These are phyloP conservation scores for Mimosa pudica DNA, from an alignment of 306 rosid species.

Conservation along the genomic window DNA sequence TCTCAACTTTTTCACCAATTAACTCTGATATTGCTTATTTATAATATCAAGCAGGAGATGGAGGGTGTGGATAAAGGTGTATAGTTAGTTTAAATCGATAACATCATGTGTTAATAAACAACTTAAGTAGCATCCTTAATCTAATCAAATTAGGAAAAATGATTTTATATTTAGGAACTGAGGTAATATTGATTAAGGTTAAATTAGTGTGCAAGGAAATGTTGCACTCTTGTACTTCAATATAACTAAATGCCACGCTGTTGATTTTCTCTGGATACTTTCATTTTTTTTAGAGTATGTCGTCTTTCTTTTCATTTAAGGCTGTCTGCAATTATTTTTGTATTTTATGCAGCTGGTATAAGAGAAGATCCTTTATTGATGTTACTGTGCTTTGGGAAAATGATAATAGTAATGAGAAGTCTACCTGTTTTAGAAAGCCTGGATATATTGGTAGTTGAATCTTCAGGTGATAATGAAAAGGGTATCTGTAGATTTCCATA, in stretches of 20 bases:
- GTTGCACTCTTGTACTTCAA: constrained; percentile 12
- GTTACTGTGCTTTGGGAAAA: neutral
- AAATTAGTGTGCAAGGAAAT: constrained; percentile 15
- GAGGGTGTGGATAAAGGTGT: too few species aligned
- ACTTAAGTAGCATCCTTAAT: too few species aligned
- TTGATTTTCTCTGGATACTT: constrained; percentile 19
- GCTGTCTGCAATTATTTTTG: neutral
- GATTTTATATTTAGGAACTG: too few species aligned
- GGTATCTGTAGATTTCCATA: constrained; percentile 6
- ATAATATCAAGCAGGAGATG: too few species aligned
- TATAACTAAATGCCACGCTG: neutral
- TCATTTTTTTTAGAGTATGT: neutral
- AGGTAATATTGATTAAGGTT: neutral
- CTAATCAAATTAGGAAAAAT: too few species aligned
- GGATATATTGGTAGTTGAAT: constrained; percentile 29
- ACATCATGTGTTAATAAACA: too few species aligned
- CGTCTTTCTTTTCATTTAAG: constrained; percentile 12
- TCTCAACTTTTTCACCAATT: too few species aligned
- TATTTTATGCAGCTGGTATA: neutral
- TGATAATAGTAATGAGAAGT: constrained; percentile 16
- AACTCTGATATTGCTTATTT: too few species aligned
- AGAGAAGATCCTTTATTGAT: neutral
- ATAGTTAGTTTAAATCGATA: too few species aligned
- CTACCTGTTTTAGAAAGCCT: constrained; percentile 29
- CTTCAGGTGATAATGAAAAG: constrained; percentile 25